Evolutionary conservation across 108 stramenopile genomes (phyloP).

Genomic region (Skeletonema grethae): DNA sequence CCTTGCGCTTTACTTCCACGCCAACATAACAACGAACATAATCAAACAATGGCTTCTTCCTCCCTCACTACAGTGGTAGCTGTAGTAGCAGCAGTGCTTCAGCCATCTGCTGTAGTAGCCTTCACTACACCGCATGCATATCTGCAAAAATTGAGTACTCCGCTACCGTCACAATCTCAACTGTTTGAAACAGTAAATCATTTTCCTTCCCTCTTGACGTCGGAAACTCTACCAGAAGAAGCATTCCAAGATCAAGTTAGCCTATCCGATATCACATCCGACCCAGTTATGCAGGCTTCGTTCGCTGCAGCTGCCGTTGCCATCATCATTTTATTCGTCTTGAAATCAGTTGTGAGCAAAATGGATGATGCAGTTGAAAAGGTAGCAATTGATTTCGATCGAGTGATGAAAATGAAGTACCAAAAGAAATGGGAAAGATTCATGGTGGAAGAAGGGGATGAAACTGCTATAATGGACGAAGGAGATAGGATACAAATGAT

Average conservation of each 20-base stretch:
- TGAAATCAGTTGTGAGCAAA: conserved; percentile 28
- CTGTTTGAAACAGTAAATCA: background rate
- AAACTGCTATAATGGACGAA: background rate
- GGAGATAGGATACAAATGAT: conserved; percentile 31
- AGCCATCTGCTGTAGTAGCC: background rate
- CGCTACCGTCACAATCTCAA: background rate
- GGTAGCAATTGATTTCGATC: conserved; percentile 34
- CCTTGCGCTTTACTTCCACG: no score
- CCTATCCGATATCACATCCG: conserved; percentile 26
- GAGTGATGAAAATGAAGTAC: conserved; percentile 32
- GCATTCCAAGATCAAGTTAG: conserved; percentile 36
- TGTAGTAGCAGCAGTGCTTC: background rate
- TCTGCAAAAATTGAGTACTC: background rate
- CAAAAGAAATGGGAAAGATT: conserved; percentile 31
- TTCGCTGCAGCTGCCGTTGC: conserved; percentile 22
- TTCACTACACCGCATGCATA: background rate
- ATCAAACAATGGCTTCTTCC: no score
- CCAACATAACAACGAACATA: no score
- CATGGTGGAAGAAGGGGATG: conserved; percentile 6
- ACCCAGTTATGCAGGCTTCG: conserved; percentile 26
- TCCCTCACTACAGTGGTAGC: background rate
- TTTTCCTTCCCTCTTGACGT: conserved; percentile 11
- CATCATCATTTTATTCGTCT: conserved; percentile 23
- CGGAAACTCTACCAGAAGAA: conserved; percentile 16
- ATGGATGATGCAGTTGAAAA: conserved; percentile 35